Conservation (phyloP, 116 monocot genomes). For the Zostera marina region DNA sequence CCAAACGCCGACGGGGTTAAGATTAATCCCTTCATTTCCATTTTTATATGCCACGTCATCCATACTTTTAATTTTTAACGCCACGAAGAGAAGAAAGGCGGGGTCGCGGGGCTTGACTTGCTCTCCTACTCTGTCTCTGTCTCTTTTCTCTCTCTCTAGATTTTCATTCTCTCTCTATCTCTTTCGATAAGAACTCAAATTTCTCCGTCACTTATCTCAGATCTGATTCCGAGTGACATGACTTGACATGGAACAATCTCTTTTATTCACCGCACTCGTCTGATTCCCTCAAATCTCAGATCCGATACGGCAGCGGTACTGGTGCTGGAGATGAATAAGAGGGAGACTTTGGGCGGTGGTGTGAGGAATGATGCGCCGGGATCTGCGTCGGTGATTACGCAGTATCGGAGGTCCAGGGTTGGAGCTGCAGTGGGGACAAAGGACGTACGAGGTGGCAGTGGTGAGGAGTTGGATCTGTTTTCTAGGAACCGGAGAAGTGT, state of each 20-base stretch:
- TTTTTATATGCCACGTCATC: not conserved
- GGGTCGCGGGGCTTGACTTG: not conserved
- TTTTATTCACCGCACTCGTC: not conserved
- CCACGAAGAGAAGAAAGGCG: not conserved
- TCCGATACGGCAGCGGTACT: not conserved
- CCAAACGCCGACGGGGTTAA: too few species aligned
- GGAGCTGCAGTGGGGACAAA: not conserved
- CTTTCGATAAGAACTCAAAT: too few species aligned
- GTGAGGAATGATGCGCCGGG: not conserved
- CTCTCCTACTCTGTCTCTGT: not conserved
- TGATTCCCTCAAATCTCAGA: not conserved
- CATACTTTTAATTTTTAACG: not conserved
- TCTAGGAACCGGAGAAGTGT: conserved; percentile 5
- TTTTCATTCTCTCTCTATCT: not conserved
- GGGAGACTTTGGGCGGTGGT: conserved; percentile 5
- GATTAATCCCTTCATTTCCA: not conserved
- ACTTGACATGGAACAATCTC: not conserved
- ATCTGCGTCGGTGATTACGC: conserved; percentile 1
- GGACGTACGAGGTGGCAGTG: conserved; percentile 11
- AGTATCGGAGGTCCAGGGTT: conserved; percentile 1
- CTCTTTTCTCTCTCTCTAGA: conserved; percentile 1
- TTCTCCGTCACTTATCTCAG: not conserved
- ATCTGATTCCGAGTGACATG: not conserved
- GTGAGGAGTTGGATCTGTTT: conserved; percentile 17
- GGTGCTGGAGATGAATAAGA: conserved; percentile 5